Evolutionary conservation across 768 basidiomycete genomes (phyloP).

Genomic region (Paxillus involutus): DNA sequence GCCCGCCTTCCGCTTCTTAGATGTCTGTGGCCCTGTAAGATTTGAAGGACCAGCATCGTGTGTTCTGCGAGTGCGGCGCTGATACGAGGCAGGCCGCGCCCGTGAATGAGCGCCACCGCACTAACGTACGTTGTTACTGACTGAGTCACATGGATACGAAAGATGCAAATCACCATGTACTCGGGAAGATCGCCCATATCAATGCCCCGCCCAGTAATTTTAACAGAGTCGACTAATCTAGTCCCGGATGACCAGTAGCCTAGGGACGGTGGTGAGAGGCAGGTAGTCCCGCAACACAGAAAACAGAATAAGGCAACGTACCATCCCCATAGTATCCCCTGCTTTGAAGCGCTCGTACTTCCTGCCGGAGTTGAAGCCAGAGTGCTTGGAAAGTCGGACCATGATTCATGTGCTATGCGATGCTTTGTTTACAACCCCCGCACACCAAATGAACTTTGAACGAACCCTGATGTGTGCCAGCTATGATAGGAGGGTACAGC

Average conservation of each 20-base stretch:
- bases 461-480: slow-evolving; percentile 79
- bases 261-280: slow-evolving; percentile 25
- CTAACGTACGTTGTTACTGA: slow-evolving; percentile 34
- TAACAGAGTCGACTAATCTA: slow-evolving; percentile 64
- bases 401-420: slow-evolving; percentile 74
- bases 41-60: slow-evolving; percentile 43
- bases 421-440: background rate
- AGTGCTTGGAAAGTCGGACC: slow-evolving; percentile 73
- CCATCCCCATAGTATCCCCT: slow-evolving; percentile 86
- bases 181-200: slow-evolving; percentile 66
- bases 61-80: slow-evolving; percentile 38
- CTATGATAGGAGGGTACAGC: slow-evolving; percentile 35
- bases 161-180: slow-evolving; percentile 54
- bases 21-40: slow-evolving; percentile 60
- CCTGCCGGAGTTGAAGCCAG: slow-evolving; percentile 63
- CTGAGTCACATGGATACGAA: background rate
- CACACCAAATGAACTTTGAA: background rate
- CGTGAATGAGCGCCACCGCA: slow-evolving; percentile 79
- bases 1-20: slow-evolving; percentile 72
- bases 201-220: slow-evolving; percentile 49
- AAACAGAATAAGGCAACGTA: slow-evolving; percentile 22
- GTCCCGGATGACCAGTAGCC: slow-evolving; percentile 84
- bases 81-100: slow-evolving; percentile 50
- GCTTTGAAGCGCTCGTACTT: slow-evolving; percentile 69
- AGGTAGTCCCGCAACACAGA: slow-evolving; percentile 7